Base-by-base conservation (phyloP, 2,329 filamentous ascomycete genomes). In the Penicillium olsonii region DNA sequence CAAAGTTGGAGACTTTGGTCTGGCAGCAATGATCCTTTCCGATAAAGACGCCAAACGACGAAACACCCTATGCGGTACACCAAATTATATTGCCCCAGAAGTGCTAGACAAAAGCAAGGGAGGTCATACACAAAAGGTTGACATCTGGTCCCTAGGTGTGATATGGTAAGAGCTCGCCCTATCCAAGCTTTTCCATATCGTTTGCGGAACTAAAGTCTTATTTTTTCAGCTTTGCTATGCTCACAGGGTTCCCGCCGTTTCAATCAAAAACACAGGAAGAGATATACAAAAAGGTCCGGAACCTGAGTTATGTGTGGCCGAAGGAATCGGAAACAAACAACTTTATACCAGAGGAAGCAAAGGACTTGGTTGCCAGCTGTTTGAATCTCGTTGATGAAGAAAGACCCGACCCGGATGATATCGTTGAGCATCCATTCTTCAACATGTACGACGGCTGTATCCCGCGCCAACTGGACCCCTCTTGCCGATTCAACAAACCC, bases 1-100 rank as follows among this genome's bases (percentile, higher is more conserved):
- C 62, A 99, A 99, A 70, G 90, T 99, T 62, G 94, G 94, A 37
- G 94, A 99, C 70, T 99, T 99, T 74, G 94, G 94, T 3, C 79
- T 99, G 47, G 94, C 94, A 24, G 94, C 95, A 22, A 78, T 99
- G 61, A 79, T 97, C 48, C 85, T 97, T 37, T 95, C 92, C 9
- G 90, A 92, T 66, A 91, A 87, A 68, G 94, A 99, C 85, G 70
- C 90, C 83, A 75, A 79, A 60, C 84, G 94, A 56, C 83, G 95
- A 63, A 96, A 90, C 20, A 99, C 94, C 6, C 84, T 99, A 52
- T 99, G 94, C 62, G 94, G 94, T 50, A 99, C 94, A 4, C 94
- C 94, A 2, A 99, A 99, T 71, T 99, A 99, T 69, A 96, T 99
- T 61, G 94, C 94, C 0, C 94, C 94, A 0, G 94, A 99, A 67